Percentiles rank a stretch among this genome's conserved stretches.
Evolutionary conservation across 495 filamentous ascomycete genomes (phyloP).

Genomic region (Choiromyces venosus): DNA sequence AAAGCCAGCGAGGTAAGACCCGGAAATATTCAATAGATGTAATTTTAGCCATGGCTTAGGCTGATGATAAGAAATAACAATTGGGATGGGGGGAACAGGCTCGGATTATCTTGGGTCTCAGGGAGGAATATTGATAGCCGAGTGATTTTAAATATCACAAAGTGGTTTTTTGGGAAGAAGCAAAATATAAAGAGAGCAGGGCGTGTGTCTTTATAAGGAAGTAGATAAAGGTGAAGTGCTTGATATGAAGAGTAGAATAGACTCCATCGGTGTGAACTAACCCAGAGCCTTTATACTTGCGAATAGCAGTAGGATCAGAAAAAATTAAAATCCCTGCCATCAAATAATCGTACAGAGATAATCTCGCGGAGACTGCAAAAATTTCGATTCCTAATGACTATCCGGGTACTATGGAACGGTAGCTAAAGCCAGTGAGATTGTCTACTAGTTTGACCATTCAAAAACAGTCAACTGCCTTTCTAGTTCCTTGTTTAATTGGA

Average conservation of each 20-base stretch:
- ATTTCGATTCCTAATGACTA: not conserved
- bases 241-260: not conserved
- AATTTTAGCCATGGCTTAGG: conserved; percentile 58
- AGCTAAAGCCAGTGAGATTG: conserved; percentile 10
- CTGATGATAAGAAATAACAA: not conserved
- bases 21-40: conserved; percentile 68
- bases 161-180: not conserved
- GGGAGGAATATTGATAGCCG: not conserved
- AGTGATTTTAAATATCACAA: not conserved
- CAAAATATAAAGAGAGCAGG: not conserved
- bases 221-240: not conserved
- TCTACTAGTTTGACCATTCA: conserved; percentile 26
- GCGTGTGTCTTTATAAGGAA: not conserved
- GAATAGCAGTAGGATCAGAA: not conserved
- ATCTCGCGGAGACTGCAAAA: not conserved
- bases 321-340: not conserved
- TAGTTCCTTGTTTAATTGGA: conserved; percentile 15
- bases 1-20: conserved; percentile 69
- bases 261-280: not conserved
- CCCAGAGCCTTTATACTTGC: not conserved
- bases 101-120: not conserved
- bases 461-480: conserved; percentile 19
- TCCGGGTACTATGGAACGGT: not conserved
- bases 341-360: not conserved
- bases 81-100: not conserved